Evolutionary conservation across 768 basidiomycete species (phyloP).

Genomic region (Podaxis sp.): DNA sequence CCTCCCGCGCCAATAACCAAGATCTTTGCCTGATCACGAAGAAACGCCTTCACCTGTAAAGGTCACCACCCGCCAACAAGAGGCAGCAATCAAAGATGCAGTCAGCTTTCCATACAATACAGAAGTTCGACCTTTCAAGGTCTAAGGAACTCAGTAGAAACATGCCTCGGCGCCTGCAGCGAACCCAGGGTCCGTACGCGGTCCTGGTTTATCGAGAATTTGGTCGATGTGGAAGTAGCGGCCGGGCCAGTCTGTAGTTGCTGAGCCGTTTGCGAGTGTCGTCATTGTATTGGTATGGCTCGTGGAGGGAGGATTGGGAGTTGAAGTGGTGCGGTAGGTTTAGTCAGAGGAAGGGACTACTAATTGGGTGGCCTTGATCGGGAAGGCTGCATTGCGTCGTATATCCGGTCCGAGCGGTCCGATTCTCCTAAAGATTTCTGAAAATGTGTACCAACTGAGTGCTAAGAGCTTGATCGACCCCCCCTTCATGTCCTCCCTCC

Average conservation of each 20-base stretch:
- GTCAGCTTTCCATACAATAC: not conserved
- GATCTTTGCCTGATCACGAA: constrained; percentile 83
- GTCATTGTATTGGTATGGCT: constrained; percentile 17
- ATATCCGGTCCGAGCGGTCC: not conserved
- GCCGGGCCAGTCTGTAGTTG: constrained; percentile 42
- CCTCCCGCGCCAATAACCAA: constrained; percentile 98
- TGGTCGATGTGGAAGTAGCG: constrained; percentile 86
- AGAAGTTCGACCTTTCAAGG: not conserved
- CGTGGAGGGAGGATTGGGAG: not conserved
- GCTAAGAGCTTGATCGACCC: not conserved
- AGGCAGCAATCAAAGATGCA: not conserved
- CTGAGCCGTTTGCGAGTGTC: constrained; percentile 18
- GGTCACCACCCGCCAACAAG: not conserved
- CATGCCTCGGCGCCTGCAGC: constrained; percentile 77
- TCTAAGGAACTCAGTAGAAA: not conserved
- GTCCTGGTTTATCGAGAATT: constrained; percentile 82
- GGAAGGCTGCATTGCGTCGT: not conserved
- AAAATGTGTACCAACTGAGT: not conserved
- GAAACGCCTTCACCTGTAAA: constrained; percentile 79
- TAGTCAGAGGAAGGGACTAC: constrained; percentile 14
- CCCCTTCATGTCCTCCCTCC: constrained; percentile 42
- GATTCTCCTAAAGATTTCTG: not conserved
- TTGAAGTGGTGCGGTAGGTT: constrained; percentile 4
- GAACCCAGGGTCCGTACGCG: constrained; percentile 84
- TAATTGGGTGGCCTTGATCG: not conserved